These are phyloP conservation scores for Aegilops sharonensis DNA, from an alignment of 176 grass and related monocot species.

Conservation along the genomic window DNA sequence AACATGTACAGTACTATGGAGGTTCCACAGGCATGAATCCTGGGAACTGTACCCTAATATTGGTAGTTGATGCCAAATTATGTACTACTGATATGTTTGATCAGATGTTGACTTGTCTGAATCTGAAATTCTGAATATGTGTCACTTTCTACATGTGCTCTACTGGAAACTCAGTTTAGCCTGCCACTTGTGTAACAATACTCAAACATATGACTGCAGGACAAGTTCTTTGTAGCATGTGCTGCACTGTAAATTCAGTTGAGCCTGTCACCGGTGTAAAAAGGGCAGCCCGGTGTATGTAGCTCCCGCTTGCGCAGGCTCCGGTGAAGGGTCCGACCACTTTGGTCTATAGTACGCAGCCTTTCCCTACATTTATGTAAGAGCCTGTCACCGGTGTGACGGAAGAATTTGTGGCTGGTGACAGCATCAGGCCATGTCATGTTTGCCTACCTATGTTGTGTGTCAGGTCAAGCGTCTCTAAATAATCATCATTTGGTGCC, in stretches of 20 bases:
- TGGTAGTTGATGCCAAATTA: not conserved
- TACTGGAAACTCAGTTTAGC: not conserved
- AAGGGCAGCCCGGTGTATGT: too few relatives aligned
- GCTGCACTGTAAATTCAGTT: not conserved
- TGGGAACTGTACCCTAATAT: not conserved
- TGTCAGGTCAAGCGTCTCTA: not conserved
- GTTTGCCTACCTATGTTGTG: not conserved
- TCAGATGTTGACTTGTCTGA: not conserved
- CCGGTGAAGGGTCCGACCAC: too few relatives aligned
- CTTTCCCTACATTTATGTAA: too few relatives aligned
- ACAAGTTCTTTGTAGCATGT: not conserved
- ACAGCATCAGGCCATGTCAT: not conserved
- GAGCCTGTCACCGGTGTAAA: not conserved
- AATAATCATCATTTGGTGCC: not conserved
- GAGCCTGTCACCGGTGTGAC: not conserved
- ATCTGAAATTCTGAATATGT: not conserved
- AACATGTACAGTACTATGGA: not conserved
- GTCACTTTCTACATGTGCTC: not conserved
- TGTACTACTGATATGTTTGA: not conserved
- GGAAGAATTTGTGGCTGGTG: not conserved
- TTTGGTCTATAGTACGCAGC: too few relatives aligned
- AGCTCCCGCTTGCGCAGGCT: too few relatives aligned
- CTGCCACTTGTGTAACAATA: not conserved
- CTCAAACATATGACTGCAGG: not conserved
- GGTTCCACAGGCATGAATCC: not conserved